Conservation (phyloP, 139 green algal species). For the Picochlorum costavermella region DNA sequence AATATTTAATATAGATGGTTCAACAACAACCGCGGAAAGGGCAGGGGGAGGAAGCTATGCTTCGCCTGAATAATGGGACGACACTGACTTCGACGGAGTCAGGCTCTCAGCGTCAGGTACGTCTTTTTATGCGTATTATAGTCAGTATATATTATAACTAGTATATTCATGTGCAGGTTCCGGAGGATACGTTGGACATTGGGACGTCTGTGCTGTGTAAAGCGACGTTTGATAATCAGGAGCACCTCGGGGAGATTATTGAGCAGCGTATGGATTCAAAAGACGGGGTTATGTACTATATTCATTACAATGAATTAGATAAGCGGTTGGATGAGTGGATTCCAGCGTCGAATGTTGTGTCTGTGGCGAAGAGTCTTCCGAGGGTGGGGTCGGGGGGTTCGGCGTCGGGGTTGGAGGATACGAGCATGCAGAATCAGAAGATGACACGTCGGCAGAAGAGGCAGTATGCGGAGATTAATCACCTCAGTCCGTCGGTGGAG, state of each 20-base stretch:
- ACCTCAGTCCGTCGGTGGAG: constrained; percentile 33
- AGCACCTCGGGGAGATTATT: constrained; percentile 39
- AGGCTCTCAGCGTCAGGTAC: no score
- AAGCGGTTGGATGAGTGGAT: constrained; percentile 87
- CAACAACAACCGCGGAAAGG: background rate
- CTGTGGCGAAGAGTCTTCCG: constrained; percentile 1
- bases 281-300: constrained; percentile 53
- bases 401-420: background rate
- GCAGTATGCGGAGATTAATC: constrained; percentile 65
- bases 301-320: constrained; percentile 87
- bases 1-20: background rate
- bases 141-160: no score
- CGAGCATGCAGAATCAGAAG: constrained; percentile 46
- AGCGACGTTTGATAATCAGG: constrained; percentile 40
- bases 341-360: constrained; percentile 17
- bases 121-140: no score
- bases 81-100: no score
- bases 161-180: background rate
- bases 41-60: no score
- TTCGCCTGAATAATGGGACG: no score
- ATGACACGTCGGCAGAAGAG: constrained; percentile 75
- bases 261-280: constrained; percentile 16
- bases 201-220: constrained; percentile 29
- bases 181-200: background rate
- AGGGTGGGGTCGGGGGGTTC: constrained; percentile 6